A percentile compares a stretch with the other conserved stretches of the same genome.
These are phyloP conservation scores for Cryomyces minteri DNA, from an alignment of 495 filamentous ascomycete genomes.

Conservation along the genomic window DNA sequence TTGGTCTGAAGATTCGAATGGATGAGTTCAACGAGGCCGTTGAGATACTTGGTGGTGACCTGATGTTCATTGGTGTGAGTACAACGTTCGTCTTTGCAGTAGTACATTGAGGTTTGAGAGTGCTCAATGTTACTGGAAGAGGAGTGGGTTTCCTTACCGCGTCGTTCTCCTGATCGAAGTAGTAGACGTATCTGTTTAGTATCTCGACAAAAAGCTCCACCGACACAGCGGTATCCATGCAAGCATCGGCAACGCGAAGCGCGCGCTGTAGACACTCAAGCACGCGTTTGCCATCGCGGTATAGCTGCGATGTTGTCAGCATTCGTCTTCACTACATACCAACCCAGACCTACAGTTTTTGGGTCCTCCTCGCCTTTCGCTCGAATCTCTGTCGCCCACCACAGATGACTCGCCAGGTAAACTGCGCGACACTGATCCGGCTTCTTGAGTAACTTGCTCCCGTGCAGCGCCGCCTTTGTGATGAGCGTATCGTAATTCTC, in stretches of 20 bases:
- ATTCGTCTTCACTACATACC: constrained; percentile 1
- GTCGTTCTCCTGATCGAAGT: constrained; percentile 98
- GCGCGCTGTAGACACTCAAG: constrained; percentile 92
- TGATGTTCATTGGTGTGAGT: constrained; percentile 10
- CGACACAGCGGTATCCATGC: constrained; percentile 97
- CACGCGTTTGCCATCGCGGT: constrained; percentile 92
- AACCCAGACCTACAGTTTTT: constrained; percentile 44
- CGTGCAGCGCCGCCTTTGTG: constrained; percentile 90
- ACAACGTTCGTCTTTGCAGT: neutral
- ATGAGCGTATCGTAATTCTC: constrained; percentile 98
- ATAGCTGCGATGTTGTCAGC: constrained; percentile 41
- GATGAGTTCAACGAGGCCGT: constrained; percentile 94
- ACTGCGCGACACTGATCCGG: constrained; percentile 95
- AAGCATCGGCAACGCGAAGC: constrained; percentile 88
- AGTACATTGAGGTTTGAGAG: neutral
- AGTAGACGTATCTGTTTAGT: constrained; percentile 94
- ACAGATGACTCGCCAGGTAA: constrained; percentile 87
- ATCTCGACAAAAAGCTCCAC: constrained; percentile 98
- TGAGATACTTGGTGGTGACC: constrained; percentile 95
- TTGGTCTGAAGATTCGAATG: constrained; percentile 84
- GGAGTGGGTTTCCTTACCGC: constrained; percentile 39
- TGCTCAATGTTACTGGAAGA: neutral
- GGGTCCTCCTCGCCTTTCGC: constrained; percentile 68
- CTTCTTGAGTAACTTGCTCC: constrained; percentile 93
- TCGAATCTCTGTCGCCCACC: constrained; percentile 88